Evolutionary conservation across 345 rosid genomes (phyloP).

Genomic region (Turritis glabra): DNA sequence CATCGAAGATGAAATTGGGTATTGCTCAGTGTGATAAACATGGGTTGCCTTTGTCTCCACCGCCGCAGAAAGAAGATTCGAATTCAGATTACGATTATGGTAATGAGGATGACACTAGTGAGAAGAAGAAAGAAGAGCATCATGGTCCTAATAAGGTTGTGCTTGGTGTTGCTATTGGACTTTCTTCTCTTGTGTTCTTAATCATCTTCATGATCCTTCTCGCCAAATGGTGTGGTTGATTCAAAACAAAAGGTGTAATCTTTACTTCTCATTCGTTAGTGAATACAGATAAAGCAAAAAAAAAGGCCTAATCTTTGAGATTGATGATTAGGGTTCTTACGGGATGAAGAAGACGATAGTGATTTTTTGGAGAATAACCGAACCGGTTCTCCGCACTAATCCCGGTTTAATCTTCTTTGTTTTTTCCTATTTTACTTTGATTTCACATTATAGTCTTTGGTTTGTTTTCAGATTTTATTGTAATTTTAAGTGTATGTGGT

Average conservation of each 20-base stretch:
- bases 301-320: neutral
- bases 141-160: slow-evolving; percentile 88
- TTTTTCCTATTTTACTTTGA: slow-evolving; percentile 5
- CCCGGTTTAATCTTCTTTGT: slow-evolving; percentile 22
- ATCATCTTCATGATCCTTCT: slow-evolving; percentile 78
- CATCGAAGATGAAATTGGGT: slow-evolving; percentile 82
- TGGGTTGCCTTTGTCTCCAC: slow-evolving; percentile 84
- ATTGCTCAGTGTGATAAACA: slow-evolving; percentile 85
- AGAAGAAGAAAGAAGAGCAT: slow-evolving; percentile 47
- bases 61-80: slow-evolving; percentile 62
- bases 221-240: slow-evolving; percentile 75
- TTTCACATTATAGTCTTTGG: slow-evolving; percentile 9
- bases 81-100: slow-evolving; percentile 57
- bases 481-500: slow-evolving; percentile 26
- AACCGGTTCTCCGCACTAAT: slow-evolving; percentile 32
- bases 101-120: slow-evolving; percentile 39
- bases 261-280: slow-evolving; percentile 17
- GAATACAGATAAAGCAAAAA: neutral
- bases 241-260: neutral
- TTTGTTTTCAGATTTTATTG: slow-evolving; percentile 15
- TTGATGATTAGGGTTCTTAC: slow-evolving; percentile 29
- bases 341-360: slow-evolving; percentile 12
- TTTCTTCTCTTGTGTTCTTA: slow-evolving; percentile 81
- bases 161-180: slow-evolving; percentile 84
- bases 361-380: slow-evolving; percentile 19